phyloP scores from a whole-genome alignment of 306 rosid genomes.

The Luffa acutangula region DNA sequence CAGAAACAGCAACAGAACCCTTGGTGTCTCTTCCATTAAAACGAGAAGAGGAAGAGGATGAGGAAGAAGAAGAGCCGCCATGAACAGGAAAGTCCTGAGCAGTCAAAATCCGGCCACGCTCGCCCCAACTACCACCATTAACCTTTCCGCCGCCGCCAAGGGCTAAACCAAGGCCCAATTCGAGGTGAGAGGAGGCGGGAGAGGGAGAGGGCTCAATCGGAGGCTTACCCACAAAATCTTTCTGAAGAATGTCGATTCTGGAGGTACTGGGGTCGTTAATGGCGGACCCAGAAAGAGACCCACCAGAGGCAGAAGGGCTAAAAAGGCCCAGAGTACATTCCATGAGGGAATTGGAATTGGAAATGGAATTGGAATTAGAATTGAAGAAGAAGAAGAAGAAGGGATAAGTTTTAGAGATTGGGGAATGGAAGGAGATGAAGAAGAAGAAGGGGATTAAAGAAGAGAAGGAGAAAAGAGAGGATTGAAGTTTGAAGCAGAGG shows the following conservation, averaged over 20 bases:
- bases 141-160: conserved; percentile 25
- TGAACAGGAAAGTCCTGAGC: conserved; percentile 51
- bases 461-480: not conserved
- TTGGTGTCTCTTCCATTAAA: conserved; percentile 21
- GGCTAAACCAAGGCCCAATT: conserved; percentile 38
- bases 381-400: not conserved
- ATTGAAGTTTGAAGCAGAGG: conserved; percentile 9
- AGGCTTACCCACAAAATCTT: conserved; percentile 18
- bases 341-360: conserved; percentile 8
- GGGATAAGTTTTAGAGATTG: not conserved
- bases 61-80: conserved; percentile 12
- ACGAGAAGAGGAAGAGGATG: conserved; percentile 20
- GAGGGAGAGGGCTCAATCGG: conserved; percentile 25
- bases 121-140: conserved; percentile 28
- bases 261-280: conserved; percentile 23
- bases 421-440: not conserved
- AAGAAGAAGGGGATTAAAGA: not conserved
- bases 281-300: conserved; percentile 28
- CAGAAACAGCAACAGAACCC: conserved; percentile 31
- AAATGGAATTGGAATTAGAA: too few relatives aligned
- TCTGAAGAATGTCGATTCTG: conserved; percentile 24
- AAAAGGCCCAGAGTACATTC: conserved; percentile 33
- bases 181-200: conserved; percentile 36
- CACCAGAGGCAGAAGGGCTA: conserved; percentile 14
- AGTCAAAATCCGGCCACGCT: conserved; percentile 50